These are phyloP conservation scores for Nannochloris sp. DNA, from an alignment of 139 green algal genomes.

Conservation along the genomic window DNA sequence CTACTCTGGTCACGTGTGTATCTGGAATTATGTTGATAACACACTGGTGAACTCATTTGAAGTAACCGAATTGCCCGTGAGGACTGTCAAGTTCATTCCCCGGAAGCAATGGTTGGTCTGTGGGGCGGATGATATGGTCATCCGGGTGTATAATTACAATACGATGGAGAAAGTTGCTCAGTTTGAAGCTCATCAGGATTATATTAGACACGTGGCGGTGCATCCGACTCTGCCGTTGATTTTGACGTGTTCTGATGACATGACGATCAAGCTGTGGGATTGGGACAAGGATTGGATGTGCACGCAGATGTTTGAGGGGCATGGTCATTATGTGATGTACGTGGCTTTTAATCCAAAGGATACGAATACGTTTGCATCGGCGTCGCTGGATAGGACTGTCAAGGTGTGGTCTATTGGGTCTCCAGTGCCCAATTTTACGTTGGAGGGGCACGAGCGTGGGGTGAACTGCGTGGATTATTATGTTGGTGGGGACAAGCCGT, in stretches of 20 bases:
- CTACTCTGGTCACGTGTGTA: slow-evolving; percentile 74
- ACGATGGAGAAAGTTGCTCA: slow-evolving; percentile 95
- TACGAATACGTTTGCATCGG: slow-evolving; percentile 96
- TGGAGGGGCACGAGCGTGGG: slow-evolving; percentile 98
- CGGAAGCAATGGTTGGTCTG: slow-evolving; percentile 96
- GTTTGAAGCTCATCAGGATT: slow-evolving; percentile 98
- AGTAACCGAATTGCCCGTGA: slow-evolving; percentile 90
- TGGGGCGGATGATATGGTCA: slow-evolving; percentile 94
- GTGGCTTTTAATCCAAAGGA: slow-evolving; percentile 98
- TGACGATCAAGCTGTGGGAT: slow-evolving; percentile 99
- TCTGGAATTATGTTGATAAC: slow-evolving; percentile 94
- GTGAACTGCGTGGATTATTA: slow-evolving; percentile 99
- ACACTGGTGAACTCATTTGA: slow-evolving; percentile 97
- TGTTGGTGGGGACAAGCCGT: slow-evolving; percentile 83
- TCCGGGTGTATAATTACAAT: slow-evolving; percentile 99
- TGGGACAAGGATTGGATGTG: slow-evolving; percentile 93
- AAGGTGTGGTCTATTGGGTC: slow-evolving; percentile 95
- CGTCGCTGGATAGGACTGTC: slow-evolving; percentile 91
- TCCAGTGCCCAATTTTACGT: slow-evolving; percentile 91
- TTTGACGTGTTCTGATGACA: slow-evolving; percentile 93
- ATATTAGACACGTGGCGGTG: slow-evolving; percentile 91
- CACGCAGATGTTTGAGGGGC: slow-evolving; percentile 94
- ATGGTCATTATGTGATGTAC: slow-evolving; percentile 99
- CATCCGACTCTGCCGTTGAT: slow-evolving; percentile 90
- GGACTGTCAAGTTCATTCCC: slow-evolving; percentile 90